Conservation (phyloP, 148 eudicot species). For the Rhododendron molle region DNA sequence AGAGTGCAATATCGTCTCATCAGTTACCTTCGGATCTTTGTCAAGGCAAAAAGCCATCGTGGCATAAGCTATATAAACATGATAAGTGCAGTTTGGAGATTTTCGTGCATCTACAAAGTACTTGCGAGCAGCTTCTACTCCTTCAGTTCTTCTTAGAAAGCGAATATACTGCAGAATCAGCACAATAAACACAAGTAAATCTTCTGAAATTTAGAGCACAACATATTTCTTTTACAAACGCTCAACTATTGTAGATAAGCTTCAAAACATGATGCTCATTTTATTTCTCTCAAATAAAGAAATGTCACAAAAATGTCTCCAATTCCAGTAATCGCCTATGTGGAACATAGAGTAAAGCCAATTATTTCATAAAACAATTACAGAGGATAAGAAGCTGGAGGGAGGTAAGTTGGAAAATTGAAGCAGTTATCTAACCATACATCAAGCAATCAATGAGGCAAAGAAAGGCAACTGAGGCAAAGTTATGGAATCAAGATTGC, state of each 20-base stretch:
- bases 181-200: conserved; percentile 19
- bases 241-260: neutral
- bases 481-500: neutral
- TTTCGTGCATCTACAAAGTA: conserved; percentile 85
- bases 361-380: neutral
- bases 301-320: neutral
- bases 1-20: neutral
- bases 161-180: conserved; percentile 70
- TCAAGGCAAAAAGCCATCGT: conserved; percentile 96
- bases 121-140: conserved; percentile 93
- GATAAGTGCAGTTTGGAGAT: conserved; percentile 91
- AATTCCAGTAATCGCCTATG: neutral
- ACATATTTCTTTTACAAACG: neutral
- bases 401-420: neutral
- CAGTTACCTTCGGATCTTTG: conserved; percentile 87
- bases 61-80: conserved; percentile 95
- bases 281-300: neutral
- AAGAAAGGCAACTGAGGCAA: neutral
- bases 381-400: neutral
- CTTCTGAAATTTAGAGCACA: neutral
- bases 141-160: conserved; percentile 97
- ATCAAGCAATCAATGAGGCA: conserved; percentile 1
- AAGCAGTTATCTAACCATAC: neutral
- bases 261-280: neutral
- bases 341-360: neutral